Conservation (phyloP, 192 early-diverging fungal species). For the Polychytrium aggregatum region DNA sequence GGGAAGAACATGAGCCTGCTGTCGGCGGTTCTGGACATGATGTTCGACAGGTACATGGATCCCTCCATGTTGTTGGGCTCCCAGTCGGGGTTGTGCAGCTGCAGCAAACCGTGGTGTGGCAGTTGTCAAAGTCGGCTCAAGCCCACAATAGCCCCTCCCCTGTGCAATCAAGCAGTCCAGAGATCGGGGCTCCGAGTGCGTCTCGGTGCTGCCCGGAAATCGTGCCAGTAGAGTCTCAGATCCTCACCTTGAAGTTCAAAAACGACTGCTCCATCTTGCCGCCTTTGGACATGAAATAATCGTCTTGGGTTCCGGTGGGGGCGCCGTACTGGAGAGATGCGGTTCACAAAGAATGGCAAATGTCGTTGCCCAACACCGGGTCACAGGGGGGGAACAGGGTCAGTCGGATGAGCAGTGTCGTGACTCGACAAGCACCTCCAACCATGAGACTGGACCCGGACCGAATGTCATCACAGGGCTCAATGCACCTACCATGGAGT, state of each 20-base stretch:
- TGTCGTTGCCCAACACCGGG: background rate
- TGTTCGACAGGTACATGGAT: conserved; percentile 64
- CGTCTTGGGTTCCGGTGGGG: conserved; percentile 33
- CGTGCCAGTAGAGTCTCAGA: no score
- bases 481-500: conserved; percentile 58
- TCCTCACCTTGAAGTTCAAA: conserved; percentile 83
- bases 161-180: no score
- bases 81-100: conserved; percentile 89
- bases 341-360: background rate
- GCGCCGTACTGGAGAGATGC: conserved; percentile 51
- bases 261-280: conserved; percentile 99
- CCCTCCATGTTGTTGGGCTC: conserved; percentile 68
- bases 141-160: background rate
- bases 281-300: conserved; percentile 61
- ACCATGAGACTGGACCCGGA: no score
- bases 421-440: no score
- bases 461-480: no score
- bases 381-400: background rate
- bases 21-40: conserved; percentile 16
- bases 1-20: no score
- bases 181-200: no score
- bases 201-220: no score
- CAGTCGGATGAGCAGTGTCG: no score
- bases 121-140: background rate
- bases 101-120: background rate